Evolutionary conservation across 108 stramenopile species (phyloP).

Genomic region (Phaeodactylum tricornutum): DNA sequence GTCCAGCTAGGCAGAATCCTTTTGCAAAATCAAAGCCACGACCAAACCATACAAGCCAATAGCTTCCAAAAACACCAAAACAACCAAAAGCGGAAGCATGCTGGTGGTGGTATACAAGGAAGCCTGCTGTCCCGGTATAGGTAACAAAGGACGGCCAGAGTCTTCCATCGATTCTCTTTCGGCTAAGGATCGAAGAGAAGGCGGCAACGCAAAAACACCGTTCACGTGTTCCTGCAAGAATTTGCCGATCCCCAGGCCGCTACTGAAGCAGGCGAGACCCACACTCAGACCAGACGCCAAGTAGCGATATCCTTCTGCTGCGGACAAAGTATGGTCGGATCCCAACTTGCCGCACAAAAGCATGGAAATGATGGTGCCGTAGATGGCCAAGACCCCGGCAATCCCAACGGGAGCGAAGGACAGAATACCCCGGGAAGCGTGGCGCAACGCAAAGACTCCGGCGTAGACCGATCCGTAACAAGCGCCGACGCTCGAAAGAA

Average conservation of each 20-base stretch:
- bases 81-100: constrained; percentile 11
- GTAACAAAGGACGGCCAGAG: no score
- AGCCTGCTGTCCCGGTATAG: no score
- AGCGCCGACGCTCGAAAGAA: constrained; percentile 26
- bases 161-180: no score
- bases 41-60: constrained; percentile 59
- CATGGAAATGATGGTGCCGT: constrained; percentile 41
- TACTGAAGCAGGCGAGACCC: constrained; percentile 38
- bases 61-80: constrained; percentile 44
- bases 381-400: constrained; percentile 48
- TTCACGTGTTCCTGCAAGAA: constrained; percentile 27
- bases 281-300: constrained; percentile 42
- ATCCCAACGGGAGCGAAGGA: constrained; percentile 37
- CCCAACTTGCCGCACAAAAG: constrained; percentile 22
- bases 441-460: constrained; percentile 31
- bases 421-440: constrained; percentile 6
- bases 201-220: no score
- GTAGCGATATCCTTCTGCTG: constrained; percentile 28
- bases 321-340: constrained; percentile 2
- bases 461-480: constrained; percentile 29
- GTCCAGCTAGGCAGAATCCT: no score
- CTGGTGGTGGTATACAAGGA: no score
- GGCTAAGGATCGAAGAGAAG: no score
- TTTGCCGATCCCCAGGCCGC: constrained; percentile 36
- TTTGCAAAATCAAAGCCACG: constrained; percentile 46